Conservation (phyloP, 768 basidiomycete genomes). For the Auricularia auricula-judae region DNA sequence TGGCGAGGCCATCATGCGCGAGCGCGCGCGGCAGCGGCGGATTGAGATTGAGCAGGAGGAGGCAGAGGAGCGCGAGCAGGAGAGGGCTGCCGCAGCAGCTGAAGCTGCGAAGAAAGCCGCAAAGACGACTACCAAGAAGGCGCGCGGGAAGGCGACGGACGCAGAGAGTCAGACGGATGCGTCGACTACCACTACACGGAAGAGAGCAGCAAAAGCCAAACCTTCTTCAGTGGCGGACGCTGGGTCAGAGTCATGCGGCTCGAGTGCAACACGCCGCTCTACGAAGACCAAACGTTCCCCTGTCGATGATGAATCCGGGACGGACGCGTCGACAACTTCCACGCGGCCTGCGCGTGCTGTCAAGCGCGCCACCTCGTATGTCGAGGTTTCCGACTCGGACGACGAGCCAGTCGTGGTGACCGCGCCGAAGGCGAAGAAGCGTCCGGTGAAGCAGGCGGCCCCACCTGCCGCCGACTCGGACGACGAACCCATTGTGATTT, state of each 20-base stretch:
- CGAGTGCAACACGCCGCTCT: neutral
- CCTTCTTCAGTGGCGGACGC: neutral
- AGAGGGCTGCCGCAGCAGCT: neutral
- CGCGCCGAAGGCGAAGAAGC: too few species aligned
- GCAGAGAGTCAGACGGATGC: neutral
- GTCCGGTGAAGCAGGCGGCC: too few species aligned
- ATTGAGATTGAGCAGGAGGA: conserved; percentile 34
- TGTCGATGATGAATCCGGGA: too few species aligned
- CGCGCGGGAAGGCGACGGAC: neutral
- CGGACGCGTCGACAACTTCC: too few species aligned
- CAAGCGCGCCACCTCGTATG: too few species aligned
- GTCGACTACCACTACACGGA: neutral
- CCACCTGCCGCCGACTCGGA: too few species aligned
- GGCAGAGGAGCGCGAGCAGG: conserved; percentile 17
- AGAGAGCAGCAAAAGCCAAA: neutral
- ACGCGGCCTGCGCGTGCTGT: too few species aligned
- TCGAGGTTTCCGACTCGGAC: too few species aligned
- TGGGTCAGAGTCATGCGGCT: neutral
- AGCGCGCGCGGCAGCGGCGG: conserved; percentile 19
- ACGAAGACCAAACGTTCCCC: neutral
- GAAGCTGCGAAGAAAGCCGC: neutral
- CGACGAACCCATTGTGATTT: too few species aligned
- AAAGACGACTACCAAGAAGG: neutral
- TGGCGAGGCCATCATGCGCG: conserved; percentile 13
- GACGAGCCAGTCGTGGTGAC: too few species aligned